Conservation (phyloP, 257 asterid genomes). For the Leptodermis oblonga region DNA sequence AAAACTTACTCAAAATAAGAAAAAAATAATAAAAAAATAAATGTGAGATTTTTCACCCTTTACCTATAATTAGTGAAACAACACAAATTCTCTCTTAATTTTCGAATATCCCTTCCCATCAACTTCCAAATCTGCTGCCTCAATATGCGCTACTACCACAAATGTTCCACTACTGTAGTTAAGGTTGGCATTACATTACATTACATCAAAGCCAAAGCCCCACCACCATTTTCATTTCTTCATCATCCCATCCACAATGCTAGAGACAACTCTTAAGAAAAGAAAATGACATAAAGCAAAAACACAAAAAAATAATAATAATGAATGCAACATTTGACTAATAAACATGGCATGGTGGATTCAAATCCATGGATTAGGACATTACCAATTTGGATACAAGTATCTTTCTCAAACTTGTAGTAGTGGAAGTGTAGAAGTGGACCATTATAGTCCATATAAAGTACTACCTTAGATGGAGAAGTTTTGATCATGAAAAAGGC, state of each 20-base stretch:
- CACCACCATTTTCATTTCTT: not conserved
- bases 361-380: not conserved
- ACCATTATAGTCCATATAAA: too few species aligned
- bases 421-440: too few species aligned
- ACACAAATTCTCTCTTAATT: too few species aligned
- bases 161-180: not conserved
- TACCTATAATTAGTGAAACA: too few species aligned
- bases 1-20: too few species aligned
- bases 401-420: not conserved
- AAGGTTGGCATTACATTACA: not conserved
- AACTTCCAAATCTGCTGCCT: slow-evolving; percentile 7
- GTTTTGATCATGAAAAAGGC: too few species aligned
- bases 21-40: too few species aligned
- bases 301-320: too few species aligned
- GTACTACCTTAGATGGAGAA: too few species aligned
- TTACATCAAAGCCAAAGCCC: not conserved
- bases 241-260: not conserved
- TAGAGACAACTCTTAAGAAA: too few species aligned
- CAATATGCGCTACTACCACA: not conserved
- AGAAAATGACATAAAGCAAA: not conserved
- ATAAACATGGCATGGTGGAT: too few species aligned
- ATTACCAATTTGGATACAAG: not conserved
- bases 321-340: slow-evolving; percentile 1
- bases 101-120: not conserved
- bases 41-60: too few species aligned